Base-by-base conservation (phyloP, 2,329 filamentous ascomycete species). In the Alternaria triticimaculans region DNA sequence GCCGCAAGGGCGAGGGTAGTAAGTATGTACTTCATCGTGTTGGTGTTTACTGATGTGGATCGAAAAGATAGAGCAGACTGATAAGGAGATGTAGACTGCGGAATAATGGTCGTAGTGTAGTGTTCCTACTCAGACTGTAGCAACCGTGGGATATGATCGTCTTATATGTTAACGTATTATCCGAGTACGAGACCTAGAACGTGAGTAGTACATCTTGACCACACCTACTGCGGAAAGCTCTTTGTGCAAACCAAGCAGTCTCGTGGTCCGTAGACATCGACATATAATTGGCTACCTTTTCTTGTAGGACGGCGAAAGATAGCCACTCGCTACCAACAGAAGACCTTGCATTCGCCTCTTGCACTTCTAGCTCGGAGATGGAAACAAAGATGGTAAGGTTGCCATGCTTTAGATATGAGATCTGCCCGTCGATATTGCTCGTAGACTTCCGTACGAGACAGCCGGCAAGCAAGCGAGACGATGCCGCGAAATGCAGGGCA, bases 11-110 rank as follows among this genome's bases (percentile, higher is more conserved):
- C 69, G 48, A 78, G 65, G 28, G 71, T 53, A 50, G 66, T 33
- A 60, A 73, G 53, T 45, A 65, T 66, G 63, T 65, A 70, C 65
- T 76, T 77, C 75, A 77, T 77, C 44, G 43, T 70, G 41, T 14
- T 45, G 37, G 18, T 51, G 14, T 37, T 44, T 18, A n/a, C 45
- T 63, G 23, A 53, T 56, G 37, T 25, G 49, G 44, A 7, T 9
- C 33, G 28, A 50, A 3, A 14, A 23, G 14, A 25, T 20, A 26
- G 12, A 12, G n/a, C 14, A 26, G 5, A 41, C 9, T 53, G 58
- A 14, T 21, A 33, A 46, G 33, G 1, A 20, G 4, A 6, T n/a
- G 3, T 18, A n/a, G 25, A 25, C 8, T 18, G n/a, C 2, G 33
- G 41, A 3, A 14, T 51, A 6, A 14, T 53, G 33, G 7, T 28